Evolutionary conservation across 2,329 filamentous ascomycete species (phyloP).

Genomic region (Monilinia fructigena): DNA sequence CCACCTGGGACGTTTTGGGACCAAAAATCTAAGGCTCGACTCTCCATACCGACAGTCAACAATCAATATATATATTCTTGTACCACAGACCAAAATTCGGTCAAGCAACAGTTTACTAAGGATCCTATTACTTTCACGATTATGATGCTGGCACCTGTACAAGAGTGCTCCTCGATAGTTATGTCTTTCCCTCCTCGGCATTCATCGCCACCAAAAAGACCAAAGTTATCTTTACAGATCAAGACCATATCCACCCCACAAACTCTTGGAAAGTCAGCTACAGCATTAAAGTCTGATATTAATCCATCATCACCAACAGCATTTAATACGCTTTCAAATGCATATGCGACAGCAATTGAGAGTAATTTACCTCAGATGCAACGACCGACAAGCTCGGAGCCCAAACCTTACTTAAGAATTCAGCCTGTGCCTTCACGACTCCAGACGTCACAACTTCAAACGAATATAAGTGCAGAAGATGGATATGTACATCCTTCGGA

Average conservation of each 20-base stretch:
- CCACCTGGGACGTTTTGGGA: slow-evolving; percentile 22
- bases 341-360: slow-evolving; percentile 62
- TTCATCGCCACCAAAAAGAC: slow-evolving; percentile 42
- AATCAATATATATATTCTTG: background rate
- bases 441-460: slow-evolving; percentile 36
- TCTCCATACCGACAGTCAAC: background rate
- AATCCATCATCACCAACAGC: slow-evolving; percentile 60
- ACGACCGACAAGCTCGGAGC: slow-evolving; percentile 32
- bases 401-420: slow-evolving; percentile 45
- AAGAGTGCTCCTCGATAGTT: slow-evolving; percentile 30
- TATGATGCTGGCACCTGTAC: slow-evolving; percentile 36
- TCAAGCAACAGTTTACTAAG: slow-evolving; percentile 9
- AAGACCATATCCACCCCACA: slow-evolving; percentile 46
- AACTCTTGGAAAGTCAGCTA: slow-evolving; percentile 45
- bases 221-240: slow-evolving; percentile 57
- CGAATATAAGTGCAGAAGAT: slow-evolving; percentile 29
- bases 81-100: background rate
- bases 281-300: slow-evolving; percentile 46
- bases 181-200: slow-evolving; percentile 36
- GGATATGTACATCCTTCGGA: slow-evolving; percentile 35
- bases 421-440: slow-evolving; percentile 32
- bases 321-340: slow-evolving; percentile 66
- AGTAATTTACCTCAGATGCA: slow-evolving; percentile 52
- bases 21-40: slow-evolving; percentile 21
- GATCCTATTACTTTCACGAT: slow-evolving; percentile 24